Evolutionary conservation across 495 filamentous ascomycete genomes (phyloP).

Genomic region (Penicillium maclennaniae): DNA sequence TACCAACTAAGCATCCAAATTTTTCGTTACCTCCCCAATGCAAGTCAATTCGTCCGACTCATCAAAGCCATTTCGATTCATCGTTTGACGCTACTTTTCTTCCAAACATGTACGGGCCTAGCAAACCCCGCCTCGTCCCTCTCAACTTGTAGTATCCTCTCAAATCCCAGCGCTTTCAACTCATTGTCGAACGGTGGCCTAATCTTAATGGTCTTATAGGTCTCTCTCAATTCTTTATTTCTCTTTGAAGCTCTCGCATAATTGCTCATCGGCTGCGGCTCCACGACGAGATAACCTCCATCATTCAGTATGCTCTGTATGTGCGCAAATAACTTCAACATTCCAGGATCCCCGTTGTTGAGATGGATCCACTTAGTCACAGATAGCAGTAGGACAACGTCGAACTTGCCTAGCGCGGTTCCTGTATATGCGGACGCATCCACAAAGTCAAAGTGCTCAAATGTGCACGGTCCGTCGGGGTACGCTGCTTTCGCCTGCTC

Average conservation of each 20-base stretch:
- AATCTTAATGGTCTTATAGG: conserved; percentile 27
- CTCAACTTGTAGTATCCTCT: conserved; percentile 23
- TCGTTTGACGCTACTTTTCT: conserved; percentile 10
- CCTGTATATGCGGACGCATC: conserved; percentile 54
- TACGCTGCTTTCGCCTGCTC: conserved; percentile 26
- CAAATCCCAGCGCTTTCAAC: conserved; percentile 25
- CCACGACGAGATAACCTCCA: conserved; percentile 26
- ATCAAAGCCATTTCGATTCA: conserved; percentile 11
- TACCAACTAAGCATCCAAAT: conserved; percentile 2
- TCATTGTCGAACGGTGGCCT: conserved; percentile 24
- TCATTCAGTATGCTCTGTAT: conserved; percentile 26
- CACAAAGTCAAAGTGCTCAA: conserved; percentile 37
- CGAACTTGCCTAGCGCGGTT: conserved; percentile 29
- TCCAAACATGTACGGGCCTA: conserved; percentile 30
- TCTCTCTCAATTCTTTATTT: conserved; percentile 31
- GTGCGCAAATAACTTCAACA: conserved; percentile 24
- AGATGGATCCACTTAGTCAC: conserved; percentile 30
- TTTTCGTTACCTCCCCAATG: conserved; percentile 9
- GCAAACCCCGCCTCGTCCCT: conserved; percentile 29
- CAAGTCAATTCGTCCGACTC: conserved; percentile 7
- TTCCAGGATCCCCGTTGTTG: conserved; percentile 27
- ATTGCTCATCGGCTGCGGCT: conserved; percentile 33
- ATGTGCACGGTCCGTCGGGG: conserved; percentile 27
- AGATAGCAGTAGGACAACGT: conserved; percentile 27
- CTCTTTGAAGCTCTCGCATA: conserved; percentile 28